Conservation (phyloP, 805 yeast genomes). For the Dipodascus albidus region DNA sequence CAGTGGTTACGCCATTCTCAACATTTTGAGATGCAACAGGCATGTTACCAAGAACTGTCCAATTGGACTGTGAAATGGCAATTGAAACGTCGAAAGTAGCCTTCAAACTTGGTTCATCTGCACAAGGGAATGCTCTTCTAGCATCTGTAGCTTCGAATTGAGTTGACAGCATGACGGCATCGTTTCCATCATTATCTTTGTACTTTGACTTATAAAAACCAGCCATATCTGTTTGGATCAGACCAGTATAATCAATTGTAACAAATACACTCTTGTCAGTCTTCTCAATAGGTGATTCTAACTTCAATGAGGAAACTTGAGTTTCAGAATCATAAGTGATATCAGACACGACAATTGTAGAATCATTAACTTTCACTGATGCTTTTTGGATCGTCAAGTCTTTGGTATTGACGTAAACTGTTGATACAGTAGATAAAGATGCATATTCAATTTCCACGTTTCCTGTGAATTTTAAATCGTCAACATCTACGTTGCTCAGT, state of each 20-base stretch:
- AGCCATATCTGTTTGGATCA: conserved; percentile 56
- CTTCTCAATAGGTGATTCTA: not conserved
- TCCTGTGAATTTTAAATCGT: conserved; percentile 26
- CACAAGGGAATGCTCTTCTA: conserved; percentile 67
- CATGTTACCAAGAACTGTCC: conserved; percentile 60
- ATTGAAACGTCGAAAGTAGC: conserved; percentile 52
- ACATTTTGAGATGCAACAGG: conserved; percentile 35
- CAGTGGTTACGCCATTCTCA: conserved; percentile 32
- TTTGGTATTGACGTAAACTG: conserved; percentile 43
- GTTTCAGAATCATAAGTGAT: conserved; percentile 32
- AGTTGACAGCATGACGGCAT: conserved; percentile 49
- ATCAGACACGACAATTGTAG: conserved; percentile 20
- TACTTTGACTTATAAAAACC: conserved; percentile 64
- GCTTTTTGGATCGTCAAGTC: conserved; percentile 38
- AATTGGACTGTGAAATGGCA: conserved; percentile 34
- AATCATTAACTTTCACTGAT: conserved; percentile 17
- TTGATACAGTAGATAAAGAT: conserved; percentile 32
- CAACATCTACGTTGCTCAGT: conserved; percentile 43
- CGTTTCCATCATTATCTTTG: conserved; percentile 38
- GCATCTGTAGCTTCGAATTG: conserved; percentile 73
- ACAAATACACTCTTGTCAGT: not conserved
- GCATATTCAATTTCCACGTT: conserved; percentile 32
- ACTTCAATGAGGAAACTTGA: conserved; percentile 32
- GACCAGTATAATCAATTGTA: conserved; percentile 29
- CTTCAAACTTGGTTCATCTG: conserved; percentile 62